Conservation (phyloP, 2,329 filamentous ascomycete genomes). For the Stagonosporopsis vannaccii region DNA sequence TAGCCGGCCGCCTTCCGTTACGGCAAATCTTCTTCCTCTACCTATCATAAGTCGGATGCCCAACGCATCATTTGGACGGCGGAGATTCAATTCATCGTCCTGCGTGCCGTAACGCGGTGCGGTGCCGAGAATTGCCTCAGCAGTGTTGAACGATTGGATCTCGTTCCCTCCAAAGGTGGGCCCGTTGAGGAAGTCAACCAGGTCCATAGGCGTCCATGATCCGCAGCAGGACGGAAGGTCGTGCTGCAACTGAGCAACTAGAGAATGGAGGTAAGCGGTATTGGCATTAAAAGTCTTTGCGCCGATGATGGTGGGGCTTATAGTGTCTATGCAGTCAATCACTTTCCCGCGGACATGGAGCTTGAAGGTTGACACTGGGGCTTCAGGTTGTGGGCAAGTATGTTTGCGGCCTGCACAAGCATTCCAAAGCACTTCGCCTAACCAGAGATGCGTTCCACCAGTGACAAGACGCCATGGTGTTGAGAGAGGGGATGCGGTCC, state of each 20-base stretch:
- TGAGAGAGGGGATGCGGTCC: constrained; percentile 30
- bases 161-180: constrained; percentile 12
- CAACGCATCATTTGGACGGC: too few species aligned
- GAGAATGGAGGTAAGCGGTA: constrained; percentile 5
- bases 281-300: constrained; percentile 12
- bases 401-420: constrained; percentile 19
- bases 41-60: too few species aligned
- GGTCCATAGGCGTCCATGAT: constrained; percentile 16
- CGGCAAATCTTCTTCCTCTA: too few species aligned
- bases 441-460: constrained; percentile 2
- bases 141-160: background rate
- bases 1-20: constrained; percentile 17
- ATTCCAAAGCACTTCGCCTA: constrained; percentile 16
- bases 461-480: constrained; percentile 23
- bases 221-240: constrained; percentile 11
- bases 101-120: too few species aligned
- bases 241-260: constrained; percentile 7
- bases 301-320: too few species aligned
- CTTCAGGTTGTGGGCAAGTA: too few species aligned
- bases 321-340: too few species aligned
- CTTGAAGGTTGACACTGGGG: too few species aligned
- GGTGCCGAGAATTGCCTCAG: too few species aligned
- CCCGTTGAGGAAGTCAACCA: constrained; percentile 20
- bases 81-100: too few species aligned
- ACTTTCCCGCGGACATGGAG: too few species aligned